These are phyloP conservation scores for Aspergillus ochraceus DNA, from an alignment of 2,329 filamentous ascomycete genomes.

Conservation along the genomic window DNA sequence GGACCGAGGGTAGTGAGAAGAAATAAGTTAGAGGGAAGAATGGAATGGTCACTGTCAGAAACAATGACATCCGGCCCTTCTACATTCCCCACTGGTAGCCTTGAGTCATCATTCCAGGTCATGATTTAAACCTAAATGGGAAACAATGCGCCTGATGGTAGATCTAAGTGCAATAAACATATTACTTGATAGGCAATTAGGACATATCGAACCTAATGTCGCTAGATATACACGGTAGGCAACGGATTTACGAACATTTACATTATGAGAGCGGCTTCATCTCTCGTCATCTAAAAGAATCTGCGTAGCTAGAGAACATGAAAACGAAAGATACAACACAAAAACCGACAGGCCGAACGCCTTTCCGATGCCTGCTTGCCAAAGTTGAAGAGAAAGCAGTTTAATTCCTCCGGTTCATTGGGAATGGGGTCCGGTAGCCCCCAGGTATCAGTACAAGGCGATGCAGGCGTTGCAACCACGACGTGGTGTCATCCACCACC, in stretches of 20 bases:
- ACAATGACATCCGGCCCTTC: too few species aligned
- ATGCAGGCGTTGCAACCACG: not conserved
- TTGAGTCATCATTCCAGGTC: not conserved
- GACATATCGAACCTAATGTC: too few species aligned
- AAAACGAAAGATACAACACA: not conserved
- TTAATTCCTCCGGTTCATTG: conserved; percentile 6
- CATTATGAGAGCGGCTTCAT: not conserved
- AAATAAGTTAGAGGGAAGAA: too few species aligned
- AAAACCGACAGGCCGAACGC: conserved; percentile 16
- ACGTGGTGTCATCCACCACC: conserved; percentile 1
- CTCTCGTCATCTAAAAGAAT: conserved; percentile 1
- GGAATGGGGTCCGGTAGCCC: conserved; percentile 2
- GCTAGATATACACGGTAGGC: too few species aligned
- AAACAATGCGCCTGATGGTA: not conserved
- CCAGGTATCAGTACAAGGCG: conserved; percentile 13
- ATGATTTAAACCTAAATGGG: not conserved
- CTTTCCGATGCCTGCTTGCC: conserved; percentile 22
- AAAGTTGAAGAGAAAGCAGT: conserved; percentile 18
- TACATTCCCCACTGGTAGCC: not conserved
- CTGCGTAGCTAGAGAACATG: not conserved
- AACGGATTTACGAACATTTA: not conserved
- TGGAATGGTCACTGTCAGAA: too few species aligned
- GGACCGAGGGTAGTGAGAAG: too few species aligned
- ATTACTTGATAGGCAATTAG: too few species aligned
- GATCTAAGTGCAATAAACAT: not conserved